phyloP scores from a whole-genome alignment of 2,329 filamentous ascomycete genomes.

The Metarhizium humberi region DNA sequence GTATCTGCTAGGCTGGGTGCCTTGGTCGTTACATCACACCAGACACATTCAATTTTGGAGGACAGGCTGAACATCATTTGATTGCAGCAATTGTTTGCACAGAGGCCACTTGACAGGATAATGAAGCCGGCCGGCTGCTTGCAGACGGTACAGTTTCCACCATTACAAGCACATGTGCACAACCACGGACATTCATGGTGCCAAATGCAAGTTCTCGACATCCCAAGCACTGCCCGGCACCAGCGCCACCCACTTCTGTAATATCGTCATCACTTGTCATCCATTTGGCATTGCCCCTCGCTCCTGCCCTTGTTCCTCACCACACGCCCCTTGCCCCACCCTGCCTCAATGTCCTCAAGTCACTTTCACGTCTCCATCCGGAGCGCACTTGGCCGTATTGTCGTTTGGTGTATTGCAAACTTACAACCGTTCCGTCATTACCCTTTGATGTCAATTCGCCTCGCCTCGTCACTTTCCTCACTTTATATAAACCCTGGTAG shows the following conservation, averaged over 20 bases:
- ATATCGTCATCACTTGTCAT: not conserved
- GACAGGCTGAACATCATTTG: too few relatives aligned
- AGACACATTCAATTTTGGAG: too few relatives aligned
- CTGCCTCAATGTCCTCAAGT: not conserved
- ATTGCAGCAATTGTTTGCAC: too few relatives aligned
- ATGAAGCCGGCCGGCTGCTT: too few relatives aligned
- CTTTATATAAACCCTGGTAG: conserved; percentile 2
- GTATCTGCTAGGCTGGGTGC: not conserved
- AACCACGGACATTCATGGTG: not conserved
- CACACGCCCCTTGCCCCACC: not conserved
- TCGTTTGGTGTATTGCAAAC: not conserved
- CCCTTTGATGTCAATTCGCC: not conserved
- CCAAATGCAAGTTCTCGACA: not conserved
- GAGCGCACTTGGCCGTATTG: not conserved
- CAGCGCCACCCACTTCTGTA: not conserved
- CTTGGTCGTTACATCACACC: too few relatives aligned
- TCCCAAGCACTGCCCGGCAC: too few relatives aligned
- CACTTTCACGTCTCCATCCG: not conserved
- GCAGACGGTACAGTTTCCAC: too few relatives aligned
- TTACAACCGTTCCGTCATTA: conserved; percentile 2
- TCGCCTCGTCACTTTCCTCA: not conserved
- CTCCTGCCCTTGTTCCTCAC: conserved; percentile 1
- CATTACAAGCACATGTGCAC: not conserved
- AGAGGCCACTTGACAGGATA: too few relatives aligned
- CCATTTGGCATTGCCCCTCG: not conserved